phyloP scores from a whole-genome alignment of 106 monocot species.

The Apostasia ramifera region DNA sequence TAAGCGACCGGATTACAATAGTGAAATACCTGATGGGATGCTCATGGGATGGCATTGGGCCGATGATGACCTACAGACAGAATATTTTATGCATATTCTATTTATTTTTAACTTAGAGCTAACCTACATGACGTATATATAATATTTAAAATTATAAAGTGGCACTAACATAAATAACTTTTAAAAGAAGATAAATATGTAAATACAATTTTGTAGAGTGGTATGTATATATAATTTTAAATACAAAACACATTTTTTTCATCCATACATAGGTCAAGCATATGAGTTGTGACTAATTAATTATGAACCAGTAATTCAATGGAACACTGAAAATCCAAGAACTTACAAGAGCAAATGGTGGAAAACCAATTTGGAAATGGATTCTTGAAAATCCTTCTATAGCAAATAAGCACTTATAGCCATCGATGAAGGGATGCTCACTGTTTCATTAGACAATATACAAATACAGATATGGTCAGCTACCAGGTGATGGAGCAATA shows the following conservation, averaged over 20 bases:
- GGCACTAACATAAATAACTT: too few species aligned
- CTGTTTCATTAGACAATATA: constrained; percentile 15
- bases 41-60: too few species aligned
- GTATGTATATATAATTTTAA: not conserved
- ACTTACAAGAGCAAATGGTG: constrained; percentile 44
- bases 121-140: too few species aligned
- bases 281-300: not conserved
- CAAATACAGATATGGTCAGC: not conserved
- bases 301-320: not conserved
- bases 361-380: constrained; percentile 26
- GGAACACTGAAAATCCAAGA: not conserved
- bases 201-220: too few species aligned
- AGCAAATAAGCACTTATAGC: constrained; percentile 54
- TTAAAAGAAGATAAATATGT: too few species aligned
- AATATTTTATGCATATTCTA: too few species aligned
- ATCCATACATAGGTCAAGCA: not conserved
- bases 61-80: too few species aligned
- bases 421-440: constrained; percentile 42
- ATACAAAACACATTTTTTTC: not conserved
- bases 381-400: constrained; percentile 48
- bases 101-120: too few species aligned
- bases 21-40: too few species aligned
- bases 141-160: too few species aligned
- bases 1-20: too few species aligned
- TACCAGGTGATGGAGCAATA: not conserved